These are phyloP conservation scores for Yarrowia porcina DNA, from an alignment of 805 yeast genomes.

Conservation along the genomic window DNA sequence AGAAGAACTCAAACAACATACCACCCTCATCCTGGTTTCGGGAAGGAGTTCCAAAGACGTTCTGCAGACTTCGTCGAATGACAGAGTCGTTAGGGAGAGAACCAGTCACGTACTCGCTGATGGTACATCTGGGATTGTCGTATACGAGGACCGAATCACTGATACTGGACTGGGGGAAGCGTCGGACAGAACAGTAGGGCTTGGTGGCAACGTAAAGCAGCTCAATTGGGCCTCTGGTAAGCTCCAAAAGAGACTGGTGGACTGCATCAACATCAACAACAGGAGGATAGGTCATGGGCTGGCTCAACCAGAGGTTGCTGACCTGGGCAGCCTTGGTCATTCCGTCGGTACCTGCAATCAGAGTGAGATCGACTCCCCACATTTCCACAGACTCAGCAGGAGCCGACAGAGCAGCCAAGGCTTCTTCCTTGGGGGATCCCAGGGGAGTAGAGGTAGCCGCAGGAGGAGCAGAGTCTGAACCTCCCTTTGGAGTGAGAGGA, in stretches of 20 bases:
- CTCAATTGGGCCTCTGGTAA: conserved; percentile 19
- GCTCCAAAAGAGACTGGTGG: conserved; percentile 16
- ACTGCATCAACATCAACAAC: neutral
- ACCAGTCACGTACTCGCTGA: conserved; percentile 12
- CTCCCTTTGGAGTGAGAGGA: neutral
- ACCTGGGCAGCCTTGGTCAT: conserved; percentile 9
- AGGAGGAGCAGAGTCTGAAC: neutral
- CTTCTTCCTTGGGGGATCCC: neutral
- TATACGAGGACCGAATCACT: conserved; percentile 6
- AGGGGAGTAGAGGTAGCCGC: neutral
- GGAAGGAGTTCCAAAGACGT: neutral
- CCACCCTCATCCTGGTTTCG: neutral
- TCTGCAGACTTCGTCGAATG: conserved; percentile 9
- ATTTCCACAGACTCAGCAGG: neutral
- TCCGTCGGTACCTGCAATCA: neutral
- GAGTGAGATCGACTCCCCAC: conserved; percentile 19
- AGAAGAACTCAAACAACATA: neutral
- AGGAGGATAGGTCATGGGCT: neutral
- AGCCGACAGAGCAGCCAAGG: neutral
- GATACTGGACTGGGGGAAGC: conserved; percentile 16
- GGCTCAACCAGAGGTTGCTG: neutral
- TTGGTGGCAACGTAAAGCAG: conserved; percentile 5
- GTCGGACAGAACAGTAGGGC: conserved; percentile 6
- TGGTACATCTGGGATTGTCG: conserved; percentile 15
- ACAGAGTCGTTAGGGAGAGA: neutral